Conservation (phyloP, 768 basidiomycete genomes). For the Sutorius australiensis region DNA sequence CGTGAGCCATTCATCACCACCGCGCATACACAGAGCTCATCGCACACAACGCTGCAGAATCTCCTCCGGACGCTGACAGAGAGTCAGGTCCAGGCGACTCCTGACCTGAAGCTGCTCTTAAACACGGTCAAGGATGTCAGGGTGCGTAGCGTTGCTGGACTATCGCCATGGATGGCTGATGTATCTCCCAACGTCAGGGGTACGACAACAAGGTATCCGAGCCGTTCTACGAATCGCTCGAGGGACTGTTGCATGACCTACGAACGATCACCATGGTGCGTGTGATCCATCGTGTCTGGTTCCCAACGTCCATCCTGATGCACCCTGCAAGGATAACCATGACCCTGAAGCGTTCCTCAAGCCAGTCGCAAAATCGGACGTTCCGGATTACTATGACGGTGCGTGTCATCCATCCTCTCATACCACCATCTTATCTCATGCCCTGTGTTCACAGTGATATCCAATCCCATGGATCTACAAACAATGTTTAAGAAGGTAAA, state of each 20-base stretch:
- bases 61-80: conserved; percentile 84
- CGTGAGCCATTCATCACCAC: conserved; percentile 4
- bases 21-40: background rate
- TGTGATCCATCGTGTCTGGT: conserved; percentile 12
- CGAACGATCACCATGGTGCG: conserved; percentile 68
- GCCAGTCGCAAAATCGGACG: conserved; percentile 86
- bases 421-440: conserved; percentile 2
- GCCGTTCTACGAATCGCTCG: conserved; percentile 91
- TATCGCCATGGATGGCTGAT: conserved; percentile 19
- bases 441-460: conserved; percentile 60
- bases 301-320: conserved; percentile 29
- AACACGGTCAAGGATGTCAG: conserved; percentile 84
- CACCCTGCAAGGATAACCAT: conserved; percentile 63
- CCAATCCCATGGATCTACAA: conserved; percentile 92
- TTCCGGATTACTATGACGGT: conserved; percentile 93
- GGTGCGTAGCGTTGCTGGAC: conserved; percentile 48
- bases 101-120: conserved; percentile 78
- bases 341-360: conserved; percentile 92
- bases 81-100: conserved; percentile 60
- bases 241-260: conserved; percentile 83
- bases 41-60: conserved; percentile 49
- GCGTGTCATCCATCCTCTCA: conserved; percentile 24
- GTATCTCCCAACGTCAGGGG: conserved; percentile 36
- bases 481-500: conserved; percentile 95
- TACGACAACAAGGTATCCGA: conserved; percentile 74